These are phyloP conservation scores for Stemphylium beticola DNA, from an alignment of 2,329 filamentous ascomycete genomes.

Conservation along the genomic window DNA sequence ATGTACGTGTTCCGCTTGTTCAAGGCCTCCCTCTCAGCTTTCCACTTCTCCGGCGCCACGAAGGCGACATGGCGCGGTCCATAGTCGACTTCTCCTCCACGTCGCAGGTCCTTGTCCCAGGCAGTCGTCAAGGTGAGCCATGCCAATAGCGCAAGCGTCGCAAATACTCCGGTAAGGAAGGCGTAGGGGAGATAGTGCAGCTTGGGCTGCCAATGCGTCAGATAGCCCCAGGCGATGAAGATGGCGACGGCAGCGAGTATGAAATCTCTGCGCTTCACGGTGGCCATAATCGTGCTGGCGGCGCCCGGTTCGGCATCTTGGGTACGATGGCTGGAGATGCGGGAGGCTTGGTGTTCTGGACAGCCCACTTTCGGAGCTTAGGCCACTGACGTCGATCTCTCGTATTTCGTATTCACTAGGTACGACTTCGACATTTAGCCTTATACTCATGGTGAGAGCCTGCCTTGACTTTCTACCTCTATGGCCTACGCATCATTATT, in stretches of 20 bases:
- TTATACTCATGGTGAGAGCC: neutral
- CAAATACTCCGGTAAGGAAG: slow-evolving; percentile 72
- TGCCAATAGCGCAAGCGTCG: slow-evolving; percentile 61
- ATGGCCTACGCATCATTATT: no score
- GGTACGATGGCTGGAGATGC: slow-evolving; percentile 20
- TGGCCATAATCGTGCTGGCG: slow-evolving; percentile 67
- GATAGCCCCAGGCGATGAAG: slow-evolving; percentile 88
- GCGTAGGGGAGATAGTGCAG: slow-evolving; percentile 87
- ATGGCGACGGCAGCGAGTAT: slow-evolving; percentile 70
- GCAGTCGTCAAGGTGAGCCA: slow-evolving; percentile 67
- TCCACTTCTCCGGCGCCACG: slow-evolving; percentile 69
- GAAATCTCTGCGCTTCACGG: slow-evolving; percentile 73
- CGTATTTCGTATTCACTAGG: slow-evolving; percentile 13
- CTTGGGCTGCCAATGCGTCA: slow-evolving; percentile 80
- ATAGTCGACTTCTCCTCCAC: slow-evolving; percentile 51
- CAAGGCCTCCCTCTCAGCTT: slow-evolving; percentile 70
- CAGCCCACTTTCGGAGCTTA: slow-evolving; percentile 24
- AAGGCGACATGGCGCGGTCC: slow-evolving; percentile 60
- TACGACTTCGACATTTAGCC: neutral
- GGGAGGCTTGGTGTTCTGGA: slow-evolving; percentile 25
- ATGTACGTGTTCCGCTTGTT: slow-evolving; percentile 71
- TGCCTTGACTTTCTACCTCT: neutral
- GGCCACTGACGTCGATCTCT: slow-evolving; percentile 25
- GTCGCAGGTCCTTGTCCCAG: slow-evolving; percentile 51
- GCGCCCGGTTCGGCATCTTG: slow-evolving; percentile 48